Evolutionary conservation across 148 eudicot species (phyloP).

Genomic region (Dysphania ambrosioides): DNA sequence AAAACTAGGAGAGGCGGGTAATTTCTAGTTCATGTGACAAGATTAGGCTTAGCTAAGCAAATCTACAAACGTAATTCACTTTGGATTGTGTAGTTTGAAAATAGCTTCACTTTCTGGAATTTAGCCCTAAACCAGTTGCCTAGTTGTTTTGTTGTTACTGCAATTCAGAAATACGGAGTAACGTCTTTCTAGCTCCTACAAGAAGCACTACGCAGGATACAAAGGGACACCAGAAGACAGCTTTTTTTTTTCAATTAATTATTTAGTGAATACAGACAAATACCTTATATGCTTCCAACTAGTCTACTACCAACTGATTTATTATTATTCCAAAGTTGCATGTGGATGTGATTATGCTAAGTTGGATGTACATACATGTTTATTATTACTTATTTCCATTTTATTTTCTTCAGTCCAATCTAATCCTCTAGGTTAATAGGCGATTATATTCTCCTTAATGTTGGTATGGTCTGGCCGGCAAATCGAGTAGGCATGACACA

Average conservation of each 20-base stretch:
- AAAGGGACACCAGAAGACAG: neutral
- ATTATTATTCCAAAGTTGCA: too few relatives aligned
- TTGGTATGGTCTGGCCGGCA: too few relatives aligned
- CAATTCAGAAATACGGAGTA: neutral
- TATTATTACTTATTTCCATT: too few relatives aligned
- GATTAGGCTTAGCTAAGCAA: conserved; percentile 20
- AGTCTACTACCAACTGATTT: neutral
- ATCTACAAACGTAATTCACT: neutral
- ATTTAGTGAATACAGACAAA: neutral
- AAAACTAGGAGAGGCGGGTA: too few relatives aligned
- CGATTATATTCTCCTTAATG: too few relatives aligned
- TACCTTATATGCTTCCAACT: neutral
- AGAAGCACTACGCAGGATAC: neutral
- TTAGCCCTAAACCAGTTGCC: neutral
- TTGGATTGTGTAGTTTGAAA: neutral
- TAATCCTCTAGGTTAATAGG: too few relatives aligned
- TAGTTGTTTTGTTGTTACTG: neutral
- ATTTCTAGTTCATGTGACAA: conserved; percentile 2
- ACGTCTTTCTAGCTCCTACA: neutral
- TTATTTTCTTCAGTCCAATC: too few relatives aligned
- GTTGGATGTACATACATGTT: neutral
- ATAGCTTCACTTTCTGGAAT: neutral
- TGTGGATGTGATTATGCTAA: too few relatives aligned
- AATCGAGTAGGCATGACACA: too few relatives aligned
- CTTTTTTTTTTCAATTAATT: neutral